Evolutionary conservation across 176 grass and related monocot genomes (phyloP), one percentile per base, ranked within the genome.

Genomic region (Triticum turgidum): DNA sequence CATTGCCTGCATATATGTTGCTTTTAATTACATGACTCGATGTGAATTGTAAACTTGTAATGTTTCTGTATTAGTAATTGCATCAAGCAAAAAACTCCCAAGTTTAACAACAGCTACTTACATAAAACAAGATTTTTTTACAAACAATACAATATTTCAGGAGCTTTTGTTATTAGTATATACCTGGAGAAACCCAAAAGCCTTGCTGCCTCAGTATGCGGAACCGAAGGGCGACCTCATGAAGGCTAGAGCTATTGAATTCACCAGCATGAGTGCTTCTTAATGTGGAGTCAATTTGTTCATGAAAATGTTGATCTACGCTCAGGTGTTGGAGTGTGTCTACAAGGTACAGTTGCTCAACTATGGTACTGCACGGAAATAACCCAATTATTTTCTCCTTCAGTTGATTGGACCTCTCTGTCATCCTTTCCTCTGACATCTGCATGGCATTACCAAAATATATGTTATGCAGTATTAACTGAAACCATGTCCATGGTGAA

Each of bases 131-230:
- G 24, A 20, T 34, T 5, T 22, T 64, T 76, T 11, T 84, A 74
- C 27, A 33, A 3, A 45, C 4, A 34, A 65, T 47, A 13, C 39
- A 30, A 76, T 76, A 65, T 49, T 25, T 29, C 11, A 69, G n/a
- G 32, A 86, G 44, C 7, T 32, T 18, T 78, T 15, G 3, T 79
- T 61, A 56, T 69, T 20, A 10, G 25, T 52, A 62, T 35, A 49
- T 76, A 87, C 86, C 86, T 87, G 79, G 78, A 39, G 86, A 87
- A 6, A 87, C 44, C 86, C 86, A 82, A 66, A 87, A 76, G 30
- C 79, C 86, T 11, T 76, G 69, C 22, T 87, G 78, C 69, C 86
- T 66, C 6, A 87, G 86, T 22, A 87, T 44, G 69, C 86, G 59
- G 59, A 87, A 87, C 15, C 86, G 69, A 37, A 87, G 86, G 8